Conservation (phyloP, 177 flowering plant species). For the Tripterygium wilfordii region DNA sequence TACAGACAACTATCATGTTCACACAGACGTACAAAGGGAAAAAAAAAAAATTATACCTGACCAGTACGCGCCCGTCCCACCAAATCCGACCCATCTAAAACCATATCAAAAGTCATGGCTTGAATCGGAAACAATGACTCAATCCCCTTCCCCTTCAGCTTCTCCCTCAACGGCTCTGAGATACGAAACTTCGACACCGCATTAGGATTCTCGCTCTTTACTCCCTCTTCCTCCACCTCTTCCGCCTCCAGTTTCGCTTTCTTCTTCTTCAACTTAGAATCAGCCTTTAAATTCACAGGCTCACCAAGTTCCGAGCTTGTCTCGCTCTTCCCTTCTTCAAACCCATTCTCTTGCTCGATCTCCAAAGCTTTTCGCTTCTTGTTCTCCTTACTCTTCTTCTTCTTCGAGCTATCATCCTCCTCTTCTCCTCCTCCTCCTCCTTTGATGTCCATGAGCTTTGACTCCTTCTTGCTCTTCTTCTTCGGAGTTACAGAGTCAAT, state of each 20-base stretch:
- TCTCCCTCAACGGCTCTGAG: slow-evolving; percentile 53
- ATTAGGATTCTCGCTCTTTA: slow-evolving; percentile 35
- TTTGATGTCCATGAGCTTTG: background rate
- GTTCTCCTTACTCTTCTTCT: slow-evolving; percentile 23
- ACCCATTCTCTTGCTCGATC: slow-evolving; percentile 15
- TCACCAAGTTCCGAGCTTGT: slow-evolving; percentile 60
- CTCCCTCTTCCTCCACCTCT: slow-evolving; percentile 21
- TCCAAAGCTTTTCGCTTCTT: slow-evolving; percentile 60
- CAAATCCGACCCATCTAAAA: slow-evolving; percentile 79
- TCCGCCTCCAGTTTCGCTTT: slow-evolving; percentile 20
- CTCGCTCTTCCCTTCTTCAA: slow-evolving; percentile 49
- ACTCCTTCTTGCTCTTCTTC: slow-evolving; percentile 2
- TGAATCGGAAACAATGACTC: slow-evolving; percentile 81
- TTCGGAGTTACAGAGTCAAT: background rate
- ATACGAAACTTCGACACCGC: slow-evolving; percentile 63
- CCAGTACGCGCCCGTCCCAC: slow-evolving; percentile 96
- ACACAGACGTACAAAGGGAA: background rate
- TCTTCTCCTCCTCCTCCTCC: slow-evolving; percentile 7
- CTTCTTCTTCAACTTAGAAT: slow-evolving; percentile 23
- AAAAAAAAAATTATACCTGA: slow-evolving; percentile 52
- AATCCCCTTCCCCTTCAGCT: slow-evolving; percentile 70
- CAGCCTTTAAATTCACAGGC: slow-evolving; percentile 27
- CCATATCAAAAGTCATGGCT: slow-evolving; percentile 69
- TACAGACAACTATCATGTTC: background rate
- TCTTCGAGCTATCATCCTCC: slow-evolving; percentile 10